Evolutionary conservation across 768 basidiomycete genomes (phyloP).

Genomic region (Rhizopogon salebrosus): DNA sequence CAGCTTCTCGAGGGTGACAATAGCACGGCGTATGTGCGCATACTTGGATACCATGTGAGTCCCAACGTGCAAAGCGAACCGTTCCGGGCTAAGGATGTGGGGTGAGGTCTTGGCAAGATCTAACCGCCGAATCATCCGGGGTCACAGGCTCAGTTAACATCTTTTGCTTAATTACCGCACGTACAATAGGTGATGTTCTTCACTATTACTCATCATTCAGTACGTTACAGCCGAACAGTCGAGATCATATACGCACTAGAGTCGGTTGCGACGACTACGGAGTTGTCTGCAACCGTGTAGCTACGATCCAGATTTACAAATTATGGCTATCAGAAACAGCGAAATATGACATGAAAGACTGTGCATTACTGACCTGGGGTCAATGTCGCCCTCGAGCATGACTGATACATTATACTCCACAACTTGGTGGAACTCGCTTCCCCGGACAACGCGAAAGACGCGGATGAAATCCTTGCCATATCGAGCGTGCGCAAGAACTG

Average conservation of each 20-base stretch:
- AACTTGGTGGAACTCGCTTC: conserved; percentile 59
- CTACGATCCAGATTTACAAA: conserved; percentile 29
- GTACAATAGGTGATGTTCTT: conserved; percentile 66
- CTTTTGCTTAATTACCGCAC: conserved; percentile 6
- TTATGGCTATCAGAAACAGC: background rate
- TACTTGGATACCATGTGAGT: conserved; percentile 81
- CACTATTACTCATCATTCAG: conserved; percentile 31
- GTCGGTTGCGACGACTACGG: conserved; percentile 86
- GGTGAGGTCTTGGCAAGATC: conserved; percentile 88
- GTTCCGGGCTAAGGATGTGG: conserved; percentile 75
- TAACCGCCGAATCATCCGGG: conserved; percentile 16
- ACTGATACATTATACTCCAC: conserved; percentile 83
- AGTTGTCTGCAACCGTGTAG: conserved; percentile 88
- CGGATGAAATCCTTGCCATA: conserved; percentile 91
- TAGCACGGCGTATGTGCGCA: conserved; percentile 64
- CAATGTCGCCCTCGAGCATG: conserved; percentile 80
- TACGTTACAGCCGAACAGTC: background rate
- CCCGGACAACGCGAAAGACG: conserved; percentile 79
- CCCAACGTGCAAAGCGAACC: conserved; percentile 84
- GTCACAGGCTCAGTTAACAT: background rate
- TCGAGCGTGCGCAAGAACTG: conserved; percentile 43
- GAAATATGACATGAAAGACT: background rate
- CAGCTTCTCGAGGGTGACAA: conserved; percentile 70
- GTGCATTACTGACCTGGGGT: conserved; percentile 46
- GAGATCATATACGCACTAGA: conserved; percentile 51